Evolutionary conservation across 2,329 filamentous ascomycete species (phyloP).

Genomic region (Zalaria obscura): DNA sequence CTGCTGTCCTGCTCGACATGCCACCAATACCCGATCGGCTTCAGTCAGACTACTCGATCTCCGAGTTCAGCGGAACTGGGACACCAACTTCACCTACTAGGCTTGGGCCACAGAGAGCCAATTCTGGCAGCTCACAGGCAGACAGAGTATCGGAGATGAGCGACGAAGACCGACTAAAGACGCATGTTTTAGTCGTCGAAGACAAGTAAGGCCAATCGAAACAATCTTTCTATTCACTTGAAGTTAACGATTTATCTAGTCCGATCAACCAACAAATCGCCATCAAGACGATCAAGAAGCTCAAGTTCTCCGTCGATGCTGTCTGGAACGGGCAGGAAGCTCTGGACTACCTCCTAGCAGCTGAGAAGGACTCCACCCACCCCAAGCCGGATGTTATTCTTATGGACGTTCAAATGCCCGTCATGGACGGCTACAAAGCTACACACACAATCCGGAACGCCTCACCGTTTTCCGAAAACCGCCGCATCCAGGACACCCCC

Average conservation of each 20-base stretch:
- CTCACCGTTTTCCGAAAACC: constrained; percentile 45
- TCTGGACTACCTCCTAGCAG: constrained; percentile 51
- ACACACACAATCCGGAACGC: constrained; percentile 61
- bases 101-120: constrained; percentile 7
- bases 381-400: constrained; percentile 59
- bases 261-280: constrained; percentile 63
- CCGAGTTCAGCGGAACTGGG: constrained; percentile 39
- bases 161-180: constrained; percentile 43
- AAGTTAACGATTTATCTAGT: constrained; percentile 10
- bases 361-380: constrained; percentile 31
- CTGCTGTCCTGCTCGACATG: constrained; percentile 38
- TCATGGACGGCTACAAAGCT: constrained; percentile 65
- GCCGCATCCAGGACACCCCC: constrained; percentile 45
- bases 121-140: constrained; percentile 7
- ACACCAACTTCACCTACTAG: constrained; percentile 13
- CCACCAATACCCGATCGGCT: constrained; percentile 53
- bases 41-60: constrained; percentile 42
- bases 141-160: constrained; percentile 33
- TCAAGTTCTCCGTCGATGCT: constrained; percentile 56
- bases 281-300: constrained; percentile 57
- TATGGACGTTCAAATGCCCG: constrained; percentile 28
- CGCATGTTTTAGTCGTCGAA: constrained; percentile 65
- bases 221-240: not conserved
- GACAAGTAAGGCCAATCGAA: constrained; percentile 44
- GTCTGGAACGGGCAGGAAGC: constrained; percentile 71